These are phyloP conservation scores for Epicoccum sorghinum DNA, from an alignment of 2,329 filamentous ascomycete genomes.

Conservation along the genomic window DNA sequence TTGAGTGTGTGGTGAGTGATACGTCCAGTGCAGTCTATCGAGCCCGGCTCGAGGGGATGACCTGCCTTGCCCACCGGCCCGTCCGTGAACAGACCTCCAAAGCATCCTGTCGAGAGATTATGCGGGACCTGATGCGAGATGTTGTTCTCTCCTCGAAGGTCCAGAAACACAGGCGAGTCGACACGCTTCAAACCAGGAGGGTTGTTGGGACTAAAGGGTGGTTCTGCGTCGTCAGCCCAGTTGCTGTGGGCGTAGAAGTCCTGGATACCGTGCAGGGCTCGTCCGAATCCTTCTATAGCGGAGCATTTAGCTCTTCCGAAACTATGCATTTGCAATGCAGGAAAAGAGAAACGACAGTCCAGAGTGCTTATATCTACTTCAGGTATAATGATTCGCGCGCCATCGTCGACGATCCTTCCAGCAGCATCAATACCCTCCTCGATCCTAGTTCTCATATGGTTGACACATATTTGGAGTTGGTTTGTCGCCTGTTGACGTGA, in stretches of 20 bases:
- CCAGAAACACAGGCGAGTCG: conserved; percentile 26
- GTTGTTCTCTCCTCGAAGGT: conserved; percentile 31
- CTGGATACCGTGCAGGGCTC: conserved; percentile 28
- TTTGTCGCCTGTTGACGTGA: conserved; percentile 27
- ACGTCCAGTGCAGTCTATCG: conserved; percentile 30
- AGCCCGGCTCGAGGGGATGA: conserved; percentile 32
- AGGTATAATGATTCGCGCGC: conserved; percentile 21
- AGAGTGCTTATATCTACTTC: conserved; percentile 25
- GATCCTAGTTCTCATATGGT: conserved; percentile 25
- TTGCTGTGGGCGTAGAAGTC: conserved; percentile 32
- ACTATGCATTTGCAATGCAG: conserved; percentile 27
- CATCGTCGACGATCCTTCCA: conserved; percentile 26
- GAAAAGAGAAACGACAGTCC: conserved; percentile 31
- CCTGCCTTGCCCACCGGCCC: conserved; percentile 30
- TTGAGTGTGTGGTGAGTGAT: conserved; percentile 34
- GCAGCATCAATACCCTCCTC: conserved; percentile 29
- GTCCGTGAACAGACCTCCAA: conserved; percentile 31
- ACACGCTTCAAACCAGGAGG: conserved; percentile 27
- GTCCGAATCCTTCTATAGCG: conserved; percentile 27
- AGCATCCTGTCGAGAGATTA: conserved; percentile 32
- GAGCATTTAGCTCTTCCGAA: conserved; percentile 25
- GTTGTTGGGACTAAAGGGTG: conserved; percentile 26
- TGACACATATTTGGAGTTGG: conserved; percentile 27
- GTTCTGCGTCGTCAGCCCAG: conserved; percentile 26
- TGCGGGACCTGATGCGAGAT: conserved; percentile 29